These are phyloP conservation scores for Aciculosporium take DNA, from an alignment of 2,329 filamentous ascomycete species.

Conservation along the genomic window DNA sequence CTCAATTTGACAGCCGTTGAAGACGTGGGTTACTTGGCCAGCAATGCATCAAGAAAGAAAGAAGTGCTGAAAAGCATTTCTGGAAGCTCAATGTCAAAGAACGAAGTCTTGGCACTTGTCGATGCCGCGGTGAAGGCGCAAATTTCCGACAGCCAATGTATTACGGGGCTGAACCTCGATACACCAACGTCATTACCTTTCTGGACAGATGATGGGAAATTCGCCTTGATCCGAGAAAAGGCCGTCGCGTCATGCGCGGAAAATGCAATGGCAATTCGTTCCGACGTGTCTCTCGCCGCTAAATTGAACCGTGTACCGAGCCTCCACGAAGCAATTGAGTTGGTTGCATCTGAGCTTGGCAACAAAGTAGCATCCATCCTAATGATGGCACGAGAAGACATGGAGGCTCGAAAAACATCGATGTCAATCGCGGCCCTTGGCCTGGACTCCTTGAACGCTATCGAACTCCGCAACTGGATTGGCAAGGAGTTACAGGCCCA, in stretches of 20 bases:
- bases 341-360: conserved; percentile 12
- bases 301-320: conserved; percentile 7
- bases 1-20: conserved; percentile 39
- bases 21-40: conserved; percentile 31
- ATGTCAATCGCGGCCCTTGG: conserved; percentile 15
- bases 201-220: conserved; percentile 41
- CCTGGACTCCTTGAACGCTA: conserved; percentile 35
- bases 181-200: conserved; percentile 24
- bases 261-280: conserved; percentile 1
- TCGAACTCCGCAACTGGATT: conserved; percentile 38
- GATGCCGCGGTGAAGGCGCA: conserved; percentile 34
- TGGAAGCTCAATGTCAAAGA: conserved; percentile 34
- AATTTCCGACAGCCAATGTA: conserved; percentile 29
- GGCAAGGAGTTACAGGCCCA: conserved; percentile 27
- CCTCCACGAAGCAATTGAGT: conserved; percentile 11
- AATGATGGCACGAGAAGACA: conserved; percentile 14
- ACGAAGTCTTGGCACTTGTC: conserved; percentile 40
- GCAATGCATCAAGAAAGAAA: conserved; percentile 25
- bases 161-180: conserved; percentile 38
- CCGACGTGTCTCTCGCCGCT: conserved; percentile 8
- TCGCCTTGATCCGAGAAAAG: conserved; percentile 30
- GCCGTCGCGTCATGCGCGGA: conserved; percentile 13
- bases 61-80: conserved; percentile 34
- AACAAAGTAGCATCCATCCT: conserved; percentile 22
- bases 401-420: conserved; percentile 10